phyloP scores from a whole-genome alignment of 2,329 filamentous ascomycete genomes.

The Scedosporium dehoogii region DNA sequence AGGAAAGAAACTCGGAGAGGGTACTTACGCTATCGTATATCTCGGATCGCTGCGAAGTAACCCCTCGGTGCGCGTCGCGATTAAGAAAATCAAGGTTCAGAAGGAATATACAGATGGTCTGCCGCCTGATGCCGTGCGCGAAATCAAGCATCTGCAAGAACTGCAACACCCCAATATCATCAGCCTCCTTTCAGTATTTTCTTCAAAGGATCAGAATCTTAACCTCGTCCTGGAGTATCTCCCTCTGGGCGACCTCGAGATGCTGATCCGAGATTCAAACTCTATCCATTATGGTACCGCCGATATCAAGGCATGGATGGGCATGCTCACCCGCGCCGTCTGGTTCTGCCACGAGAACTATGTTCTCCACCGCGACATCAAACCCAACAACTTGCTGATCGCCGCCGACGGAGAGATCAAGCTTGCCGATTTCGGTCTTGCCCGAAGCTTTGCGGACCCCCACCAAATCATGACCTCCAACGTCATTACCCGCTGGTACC shows the following conservation, averaged over 20 bases:
- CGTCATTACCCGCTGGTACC: constrained; percentile 95
- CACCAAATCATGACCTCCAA: constrained; percentile 83
- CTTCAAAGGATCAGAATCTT: constrained; percentile 90
- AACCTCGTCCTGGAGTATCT: constrained; percentile 93
- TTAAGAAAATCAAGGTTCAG: constrained; percentile 86
- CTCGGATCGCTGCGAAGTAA: constrained; percentile 70
- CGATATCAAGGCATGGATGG: constrained; percentile 98
- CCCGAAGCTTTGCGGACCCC: constrained; percentile 80
- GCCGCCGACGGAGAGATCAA: constrained; percentile 89
- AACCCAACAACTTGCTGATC: constrained; percentile 95
- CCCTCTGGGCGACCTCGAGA: constrained; percentile 87
- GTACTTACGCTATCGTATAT: constrained; percentile 95
- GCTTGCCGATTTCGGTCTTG: constrained; percentile 94
- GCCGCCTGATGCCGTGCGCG: constrained; percentile 86
- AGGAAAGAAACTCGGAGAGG: constrained; percentile 86
- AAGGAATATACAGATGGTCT: constrained; percentile 85
- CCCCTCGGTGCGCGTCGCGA: constrained; percentile 68
- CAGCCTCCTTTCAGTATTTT: constrained; percentile 83
- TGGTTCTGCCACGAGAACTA: constrained; percentile 97
- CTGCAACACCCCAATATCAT: constrained; percentile 94
- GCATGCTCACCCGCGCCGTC: constrained; percentile 84
- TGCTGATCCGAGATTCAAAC: constrained; percentile 78
- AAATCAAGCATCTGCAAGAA: constrained; percentile 92
- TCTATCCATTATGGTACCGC: constrained; percentile 71
- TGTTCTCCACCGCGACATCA: constrained; percentile 94